Base-by-base conservation (phyloP, 108 stramenopile genomes). In the Nitzschia sp. region DNA sequence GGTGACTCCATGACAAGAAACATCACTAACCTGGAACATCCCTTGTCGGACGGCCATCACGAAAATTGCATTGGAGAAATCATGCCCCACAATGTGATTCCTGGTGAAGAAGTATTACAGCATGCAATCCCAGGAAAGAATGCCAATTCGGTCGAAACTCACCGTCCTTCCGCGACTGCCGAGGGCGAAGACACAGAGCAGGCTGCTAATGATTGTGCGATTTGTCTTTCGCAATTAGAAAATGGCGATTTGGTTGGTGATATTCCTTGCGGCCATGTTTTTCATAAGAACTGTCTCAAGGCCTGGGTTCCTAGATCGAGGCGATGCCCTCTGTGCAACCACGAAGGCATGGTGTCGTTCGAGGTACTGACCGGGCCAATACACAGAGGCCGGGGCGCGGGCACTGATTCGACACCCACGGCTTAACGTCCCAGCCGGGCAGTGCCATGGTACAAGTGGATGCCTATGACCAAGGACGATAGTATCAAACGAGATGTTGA, bases 161-260 rank as follows among this genome's bases (percentile, higher is more conserved):
- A 42, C 38, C 9, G 9, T 13, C 9, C 6, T 42, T 9, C 13
- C 38, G 13, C 38, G 38, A 42, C 38, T 42, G 38, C 9, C 6
- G 38, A 42, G 13, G 38, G 13, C 38, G 38, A 42, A 42, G 38
- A 42, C 6, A n/a, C n/a, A n/a, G 38, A 9, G 13, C 6, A 9
- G 6, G 38, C 64, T 31, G 63, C 30, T 30, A 56, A 66, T 3
- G 27, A 38, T 5, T 93, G 92, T 54, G 68, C 89, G 32, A 90
- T 93, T 51, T 93, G 92, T 42, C 67, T 90, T 26, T 60, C 63
- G 26, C 57, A 68, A 19, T 54, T 93, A 19, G 80, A 85, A 70
- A 84, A 90, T 64, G 92, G 89, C 2, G 92, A 93, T 24, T 65
- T 76, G 23, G 79, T 93, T 46, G 92, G 92, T 25, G 82, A 71